Evolutionary conservation across 148 eudicot genomes (phyloP), one percentile per base, ranked within the genome.

Genomic region (Hydrangea macrophylla): DNA sequence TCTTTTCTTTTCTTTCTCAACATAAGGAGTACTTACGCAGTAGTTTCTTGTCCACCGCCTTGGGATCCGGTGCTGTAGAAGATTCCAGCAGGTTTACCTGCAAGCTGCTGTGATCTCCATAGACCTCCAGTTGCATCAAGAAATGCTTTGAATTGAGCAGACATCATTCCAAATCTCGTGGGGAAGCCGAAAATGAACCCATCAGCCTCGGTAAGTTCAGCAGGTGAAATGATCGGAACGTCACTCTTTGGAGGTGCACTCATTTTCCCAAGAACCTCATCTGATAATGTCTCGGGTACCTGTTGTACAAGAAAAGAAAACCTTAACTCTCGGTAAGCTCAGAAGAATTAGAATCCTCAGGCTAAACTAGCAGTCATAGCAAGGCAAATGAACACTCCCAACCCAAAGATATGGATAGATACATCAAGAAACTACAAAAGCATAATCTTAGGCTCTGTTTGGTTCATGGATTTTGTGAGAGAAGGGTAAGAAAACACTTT

Each of bases 41-140:
- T 92, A 25, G 92, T 86, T 78, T 92, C 97, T 40, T 92, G 96
- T 31, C 96, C 97, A 58, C 97, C 93, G 40, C 92, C 89, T 76
- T 92, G 96, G 63, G 92, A 89, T 3, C 97, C 97, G 3, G 96
- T 92, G 84, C 96, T 85, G 48, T 56, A 82, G 73, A 92, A 92
- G 67, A 92, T 72, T 18, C 97, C 97, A 40, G 97, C 97, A 25
- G 97, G 97, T 69, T 92, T 92, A 22, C 97, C 97, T 30, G 97
- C 97, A 75, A 92, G 96, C 69, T 78, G 74, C 63, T 92, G 97
- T 27, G 93, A 70, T 73, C 85, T 80, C 97, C 97, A 92, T 23
- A 87, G 82, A 48, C 85, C 88, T 0, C 91, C 90, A 58, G 97
- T 92, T n/a, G 92, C 76, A 79, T 92, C 97, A 1, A 92, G 68